These are phyloP conservation scores for Lathyrus sativus DNA, from an alignment of 306 rosid species.

Conservation along the genomic window DNA sequence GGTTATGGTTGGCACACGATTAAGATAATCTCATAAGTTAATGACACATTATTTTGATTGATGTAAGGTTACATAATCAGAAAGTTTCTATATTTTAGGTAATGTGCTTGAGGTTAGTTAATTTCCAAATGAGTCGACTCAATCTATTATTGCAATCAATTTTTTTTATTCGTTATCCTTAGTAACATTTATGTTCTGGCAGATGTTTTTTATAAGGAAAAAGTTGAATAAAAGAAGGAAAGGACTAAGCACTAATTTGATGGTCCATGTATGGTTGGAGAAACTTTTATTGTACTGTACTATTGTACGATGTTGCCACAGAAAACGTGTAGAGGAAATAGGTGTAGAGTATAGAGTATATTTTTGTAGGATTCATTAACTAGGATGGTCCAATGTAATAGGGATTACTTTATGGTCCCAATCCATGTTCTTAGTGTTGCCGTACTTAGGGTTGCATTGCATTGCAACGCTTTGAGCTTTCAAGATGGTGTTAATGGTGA, in stretches of 20 bases:
- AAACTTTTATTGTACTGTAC: slow-evolving; percentile 7
- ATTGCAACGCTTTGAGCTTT: neutral
- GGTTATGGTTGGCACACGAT: slow-evolving; percentile 14
- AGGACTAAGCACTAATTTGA: neutral
- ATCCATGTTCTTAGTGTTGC: neutral
- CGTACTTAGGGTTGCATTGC: slow-evolving; percentile 1
- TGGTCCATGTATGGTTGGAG: slow-evolving; percentile 12
- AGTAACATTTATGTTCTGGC: neutral
- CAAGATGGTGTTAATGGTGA: neutral
- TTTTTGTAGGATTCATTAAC: neutral
- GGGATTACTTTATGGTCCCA: slow-evolving; percentile 10
- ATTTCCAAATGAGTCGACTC: neutral
- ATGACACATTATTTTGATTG: slow-evolving; percentile 19
- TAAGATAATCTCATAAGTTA: slow-evolving; percentile 9
- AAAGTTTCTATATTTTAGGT: slow-evolving; percentile 10
- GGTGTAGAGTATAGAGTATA: neutral
- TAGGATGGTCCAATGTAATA: slow-evolving; percentile 11
- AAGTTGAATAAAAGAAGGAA: neutral
- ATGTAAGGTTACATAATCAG: slow-evolving; percentile 5
- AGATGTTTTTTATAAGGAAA: neutral
- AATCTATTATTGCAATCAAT: neutral
- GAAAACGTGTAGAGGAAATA: neutral
- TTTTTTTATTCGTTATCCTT: neutral
- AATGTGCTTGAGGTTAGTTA: slow-evolving; percentile 5
- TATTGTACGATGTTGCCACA: neutral